Conservation (phyloP, 768 basidiomycete species). For the Candolleomyces efflorescens region DNA sequence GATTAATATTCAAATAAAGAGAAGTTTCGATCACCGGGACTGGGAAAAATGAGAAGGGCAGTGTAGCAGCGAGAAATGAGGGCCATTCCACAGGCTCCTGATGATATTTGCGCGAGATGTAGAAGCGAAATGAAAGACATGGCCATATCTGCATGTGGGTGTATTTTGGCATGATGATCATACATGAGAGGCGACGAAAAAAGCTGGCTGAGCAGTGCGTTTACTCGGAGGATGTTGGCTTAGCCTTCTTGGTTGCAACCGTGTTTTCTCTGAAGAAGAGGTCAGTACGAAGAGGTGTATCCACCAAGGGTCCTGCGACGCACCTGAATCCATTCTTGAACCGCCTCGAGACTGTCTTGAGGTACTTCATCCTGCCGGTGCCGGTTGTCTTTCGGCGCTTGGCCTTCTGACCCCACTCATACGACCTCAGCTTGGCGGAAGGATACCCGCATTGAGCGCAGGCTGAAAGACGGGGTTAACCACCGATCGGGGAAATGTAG, state of each 20-base stretch:
- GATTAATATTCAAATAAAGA: too few species aligned
- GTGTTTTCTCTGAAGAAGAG: slow-evolving; percentile 71
- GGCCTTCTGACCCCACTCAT: slow-evolving; percentile 98
- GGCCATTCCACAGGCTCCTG: too few species aligned
- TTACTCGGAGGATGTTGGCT: slow-evolving; percentile 17
- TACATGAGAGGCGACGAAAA: not conserved
- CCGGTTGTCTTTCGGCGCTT: slow-evolving; percentile 99
- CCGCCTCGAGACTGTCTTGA: slow-evolving; percentile 88
- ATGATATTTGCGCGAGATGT: too few species aligned
- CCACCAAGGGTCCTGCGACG: slow-evolving; percentile 14
- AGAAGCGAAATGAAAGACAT: too few species aligned
- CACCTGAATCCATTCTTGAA: slow-evolving; percentile 99
- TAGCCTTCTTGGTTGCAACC: slow-evolving; percentile 80
- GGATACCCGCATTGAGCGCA: slow-evolving; percentile 98
- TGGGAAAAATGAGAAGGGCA: too few species aligned
- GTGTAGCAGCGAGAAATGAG: too few species aligned
- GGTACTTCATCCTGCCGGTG: slow-evolving; percentile 91
- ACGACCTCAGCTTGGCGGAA: slow-evolving; percentile 90
- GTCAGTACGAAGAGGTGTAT: not conserved
- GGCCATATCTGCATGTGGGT: not conserved
- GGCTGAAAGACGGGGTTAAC: slow-evolving; percentile 39
- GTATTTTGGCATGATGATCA: not conserved
- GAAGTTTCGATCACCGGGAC: too few species aligned
- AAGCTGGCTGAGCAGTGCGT: not conserved
- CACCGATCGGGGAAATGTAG: not conserved